A percentile compares a stretch with the other conserved stretches of the same genome.
phyloP scores from a whole-genome alignment of 2,329 filamentous ascomycete species.

The Zymoseptoria crescenta region DNA sequence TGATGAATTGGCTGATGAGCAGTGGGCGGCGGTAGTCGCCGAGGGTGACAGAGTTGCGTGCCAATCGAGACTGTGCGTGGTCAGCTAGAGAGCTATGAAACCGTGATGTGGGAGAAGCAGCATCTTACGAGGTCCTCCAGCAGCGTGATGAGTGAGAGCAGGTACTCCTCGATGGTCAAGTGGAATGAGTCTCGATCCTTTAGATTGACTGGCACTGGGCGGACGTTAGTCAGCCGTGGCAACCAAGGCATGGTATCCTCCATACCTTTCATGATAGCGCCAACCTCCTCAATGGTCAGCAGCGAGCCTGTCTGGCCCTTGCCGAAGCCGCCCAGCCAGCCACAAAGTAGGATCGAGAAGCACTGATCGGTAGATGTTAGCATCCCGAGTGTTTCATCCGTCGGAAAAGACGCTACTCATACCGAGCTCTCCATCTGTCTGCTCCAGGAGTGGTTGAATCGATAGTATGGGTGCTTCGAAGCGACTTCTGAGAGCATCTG shows the following conservation, averaged over 20 bases:
- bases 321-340: slow-evolving; percentile 70
- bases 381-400: slow-evolving; percentile 38
- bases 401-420: slow-evolving; percentile 35
- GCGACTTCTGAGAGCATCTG: slow-evolving; percentile 63
- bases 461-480: slow-evolving; percentile 91
- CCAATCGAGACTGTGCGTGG: slow-evolving; percentile 58
- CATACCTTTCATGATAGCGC: slow-evolving; percentile 64
- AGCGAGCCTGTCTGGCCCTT: slow-evolving; percentile 51
- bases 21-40: slow-evolving; percentile 81
- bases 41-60: slow-evolving; percentile 88
- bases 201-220: slow-evolving; percentile 75
- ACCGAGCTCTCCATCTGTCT: slow-evolving; percentile 73
- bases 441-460: slow-evolving; percentile 86
- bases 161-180: slow-evolving; percentile 93
- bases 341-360: slow-evolving; percentile 53
- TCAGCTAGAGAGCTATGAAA: not conserved
- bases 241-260: not conserved
- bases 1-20: slow-evolving; percentile 84
- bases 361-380: slow-evolving; percentile 33
- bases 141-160: slow-evolving; percentile 76
- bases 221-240: slow-evolving; percentile 1
- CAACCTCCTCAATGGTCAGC: slow-evolving; percentile 81
- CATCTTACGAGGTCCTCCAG: slow-evolving; percentile 70
- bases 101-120: not conserved
- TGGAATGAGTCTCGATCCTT: slow-evolving; percentile 89